Base-by-base conservation (phyloP, 2,329 filamentous ascomycete species). In the Fusarium circinatum region DNA sequence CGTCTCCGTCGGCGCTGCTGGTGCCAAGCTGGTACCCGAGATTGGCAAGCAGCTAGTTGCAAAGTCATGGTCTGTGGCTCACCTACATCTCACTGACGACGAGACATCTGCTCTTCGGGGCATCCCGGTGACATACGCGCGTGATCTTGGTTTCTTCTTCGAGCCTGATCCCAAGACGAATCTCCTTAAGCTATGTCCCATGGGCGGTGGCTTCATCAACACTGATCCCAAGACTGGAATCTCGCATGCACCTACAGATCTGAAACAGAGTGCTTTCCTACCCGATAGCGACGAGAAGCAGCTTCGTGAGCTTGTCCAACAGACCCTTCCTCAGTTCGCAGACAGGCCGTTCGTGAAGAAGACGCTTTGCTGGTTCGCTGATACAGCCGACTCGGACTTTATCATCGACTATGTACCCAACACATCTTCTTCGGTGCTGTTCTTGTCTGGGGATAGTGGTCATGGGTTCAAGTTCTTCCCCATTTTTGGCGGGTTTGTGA, bases 391-490 rank as follows among this genome's bases (percentile, higher is more conserved):
- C 74, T 90, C 88, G 1, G 88, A 91, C 52, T 92, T 86, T 71
- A 85, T 90, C 55, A 84, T 92, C 48, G 89, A 91, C 76, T 88
- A 85, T 60, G 86, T 91, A 2, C 89, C 89, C 0, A 78, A 81
- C 2, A 87, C 84, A 3, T 80, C 81, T 5, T 85, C 84, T 2
- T 73, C 76, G 0, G 82, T 91, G 6, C 78, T 91, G 6, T 76
- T 90, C 0, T 70, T 87, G 2, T 86, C 87, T 0, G 89, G 89
- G 1, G 89, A 91, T 74, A 91, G 89, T 3, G 89, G 89, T 0
- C 89, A 91, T 75, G 88, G 86, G 0, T 91, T 91, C 78, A 91
- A 91, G 80, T 89, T 91, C 85, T 85, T 91, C 54, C 89, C 89
- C 0, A 85, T 90, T 30, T 82, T 89, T n/a, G 89, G 89, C 0